These are phyloP conservation scores for Elsinoe arachidis DNA, from an alignment of 2,329 filamentous ascomycete genomes.

Conservation along the genomic window DNA sequence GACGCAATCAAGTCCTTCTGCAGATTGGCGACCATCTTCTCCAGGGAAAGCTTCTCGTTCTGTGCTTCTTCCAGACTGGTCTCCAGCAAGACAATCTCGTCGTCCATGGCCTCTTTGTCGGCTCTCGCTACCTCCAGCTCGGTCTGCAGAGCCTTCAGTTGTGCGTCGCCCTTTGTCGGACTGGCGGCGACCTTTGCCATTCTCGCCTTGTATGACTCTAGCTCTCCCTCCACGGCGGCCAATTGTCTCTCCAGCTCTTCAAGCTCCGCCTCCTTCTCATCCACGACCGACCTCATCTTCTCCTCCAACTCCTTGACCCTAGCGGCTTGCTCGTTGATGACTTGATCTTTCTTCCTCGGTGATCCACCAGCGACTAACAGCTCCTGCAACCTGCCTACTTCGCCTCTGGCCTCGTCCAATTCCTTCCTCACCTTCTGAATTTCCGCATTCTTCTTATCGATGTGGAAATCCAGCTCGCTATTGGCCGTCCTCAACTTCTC, in stretches of 20 bases:
- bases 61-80: conserved; percentile 34
- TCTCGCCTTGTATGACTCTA: conserved; percentile 24
- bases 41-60: conserved; percentile 48
- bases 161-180: conserved; percentile 14
- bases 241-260: conserved; percentile 28
- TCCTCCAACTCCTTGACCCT: conserved; percentile 27
- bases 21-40: conserved; percentile 45
- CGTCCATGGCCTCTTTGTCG: conserved; percentile 44
- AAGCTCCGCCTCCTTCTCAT: conserved; percentile 31
- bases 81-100: conserved; percentile 44
- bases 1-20: conserved; percentile 28
- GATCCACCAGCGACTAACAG: conserved; percentile 28
- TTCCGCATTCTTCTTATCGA: conserved; percentile 31
- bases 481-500: conserved; percentile 39
- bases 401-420: conserved; percentile 26
- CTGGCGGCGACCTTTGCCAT: conserved; percentile 17
- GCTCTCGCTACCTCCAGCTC: conserved; percentile 34
- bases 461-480: conserved; percentile 32
- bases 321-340: conserved; percentile 29
- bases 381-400: conserved; percentile 26
- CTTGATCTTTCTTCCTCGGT: conserved; percentile 30
- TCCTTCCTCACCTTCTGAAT: conserved; percentile 32
- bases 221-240: conserved; percentile 24
- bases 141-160: conserved; percentile 22
- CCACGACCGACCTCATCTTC: conserved; percentile 24